Evolutionary conservation across 345 rosid genomes (phyloP), one percentile per base, ranked within the genome.

Genomic region (Litchi chinensis): DNA sequence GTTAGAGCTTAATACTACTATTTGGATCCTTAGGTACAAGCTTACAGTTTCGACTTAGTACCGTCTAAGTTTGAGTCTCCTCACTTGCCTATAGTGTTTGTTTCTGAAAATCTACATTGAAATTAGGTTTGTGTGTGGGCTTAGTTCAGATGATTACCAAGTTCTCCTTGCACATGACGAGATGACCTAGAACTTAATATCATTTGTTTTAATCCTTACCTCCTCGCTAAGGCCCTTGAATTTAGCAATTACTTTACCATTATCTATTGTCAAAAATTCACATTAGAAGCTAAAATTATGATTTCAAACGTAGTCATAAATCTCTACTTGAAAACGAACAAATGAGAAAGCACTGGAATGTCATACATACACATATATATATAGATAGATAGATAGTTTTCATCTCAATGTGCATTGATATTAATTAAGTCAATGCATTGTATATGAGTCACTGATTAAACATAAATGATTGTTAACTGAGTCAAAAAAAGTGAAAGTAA

Each of bases 221-320:
- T 21, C 65, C 65, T 1, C 8, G 28, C 10, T 60, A n/a, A 22
- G 21, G 5, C 59, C 28, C 21, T 60, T 21, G 28, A 21, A 10
- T 22, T 18, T 5, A 54, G n/a, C 8, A 7, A 54, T 54, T 54
- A 16, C 59, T 54, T 54, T 54, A 16, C 59, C 16, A 41, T 4
- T 54, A 26, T 70, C 41, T 3, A 41, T 19, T 8, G 8, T 12
- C 24, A 73, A 46, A 11, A 5, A 26, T 40, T 13, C 10, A 40
- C 59, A 73, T 73, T 73, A 12, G 3, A 62, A 43, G 56, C 44
- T 74, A n/a, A 4, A 21, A 43, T 43, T 37, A 60, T 72, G 65
- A 19, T 60, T 74, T 60, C 68, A 43, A 60, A 62, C 41, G 39
- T 16, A 43, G 13, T 43, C 41, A 8, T 65, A 32, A 65, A 12